phyloP scores from a whole-genome alignment of 192 early-diverging fungal species.

The Linnemannia elongata region DNA sequence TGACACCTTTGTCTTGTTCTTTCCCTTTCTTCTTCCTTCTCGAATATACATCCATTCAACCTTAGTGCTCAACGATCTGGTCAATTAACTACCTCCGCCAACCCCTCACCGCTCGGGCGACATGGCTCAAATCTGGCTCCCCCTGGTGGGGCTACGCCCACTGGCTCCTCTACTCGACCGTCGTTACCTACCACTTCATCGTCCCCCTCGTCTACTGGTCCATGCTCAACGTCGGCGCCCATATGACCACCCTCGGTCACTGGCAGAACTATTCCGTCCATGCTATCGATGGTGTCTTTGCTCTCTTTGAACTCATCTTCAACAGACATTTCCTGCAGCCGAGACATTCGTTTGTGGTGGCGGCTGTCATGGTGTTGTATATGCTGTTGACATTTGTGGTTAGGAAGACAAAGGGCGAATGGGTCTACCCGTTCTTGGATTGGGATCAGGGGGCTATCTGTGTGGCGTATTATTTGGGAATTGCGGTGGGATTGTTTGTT shows the following conservation, averaged over 20 bases:
- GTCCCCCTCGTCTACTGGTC: constrained; percentile 60
- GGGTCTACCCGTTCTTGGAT: constrained; percentile 55
- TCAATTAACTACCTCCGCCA: constrained; percentile 41
- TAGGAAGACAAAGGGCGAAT: constrained; percentile 26
- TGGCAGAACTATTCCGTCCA: constrained; percentile 45
- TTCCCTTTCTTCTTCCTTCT: too few relatives aligned
- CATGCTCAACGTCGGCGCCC: constrained; percentile 10
- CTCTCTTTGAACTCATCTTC: constrained; percentile 42
- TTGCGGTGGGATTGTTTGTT: constrained; percentile 23
- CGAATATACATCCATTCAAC: too few relatives aligned
- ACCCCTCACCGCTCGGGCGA: background rate
- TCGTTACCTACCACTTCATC: constrained; percentile 43
- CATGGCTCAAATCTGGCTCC: constrained; percentile 27
- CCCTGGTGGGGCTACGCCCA: constrained; percentile 43
- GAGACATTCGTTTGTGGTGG: constrained; percentile 29
- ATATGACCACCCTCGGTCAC: background rate
- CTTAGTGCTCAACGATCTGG: constrained; percentile 35
- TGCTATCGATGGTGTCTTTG: constrained; percentile 42
- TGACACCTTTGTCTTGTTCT: too few relatives aligned
- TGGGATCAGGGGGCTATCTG: constrained; percentile 41
- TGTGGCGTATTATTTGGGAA: constrained; percentile 31
- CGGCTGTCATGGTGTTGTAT: constrained; percentile 44
- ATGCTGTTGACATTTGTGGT: constrained; percentile 53
- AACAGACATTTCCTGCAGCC: constrained; percentile 51
- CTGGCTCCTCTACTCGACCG: constrained; percentile 49